Percentiles rank a stretch among this genome's conserved stretches.
phyloP scores from a whole-genome alignment of 768 basidiomycete species.

The Xerocomellus dryophilus region DNA sequence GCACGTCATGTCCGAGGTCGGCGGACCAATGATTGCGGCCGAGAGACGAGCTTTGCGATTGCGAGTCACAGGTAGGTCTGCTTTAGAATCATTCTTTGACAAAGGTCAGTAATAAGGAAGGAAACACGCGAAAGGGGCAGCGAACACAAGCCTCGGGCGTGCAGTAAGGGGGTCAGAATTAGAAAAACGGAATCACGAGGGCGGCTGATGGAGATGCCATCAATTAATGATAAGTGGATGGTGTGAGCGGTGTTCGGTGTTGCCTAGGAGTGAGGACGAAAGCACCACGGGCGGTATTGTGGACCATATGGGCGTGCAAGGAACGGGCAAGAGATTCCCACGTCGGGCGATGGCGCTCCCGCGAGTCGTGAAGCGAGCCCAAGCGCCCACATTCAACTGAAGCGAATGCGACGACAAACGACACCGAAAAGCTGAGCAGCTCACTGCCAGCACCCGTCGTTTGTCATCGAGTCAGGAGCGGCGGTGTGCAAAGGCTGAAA shows the following conservation, averaged over 20 bases:
- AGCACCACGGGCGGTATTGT: too few species aligned
- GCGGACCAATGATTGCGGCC: not conserved
- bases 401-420: not conserved
- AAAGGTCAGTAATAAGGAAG: not conserved
- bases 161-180: not conserved
- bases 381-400: not conserved
- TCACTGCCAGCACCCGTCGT: not conserved
- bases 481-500: not conserved
- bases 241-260: not conserved
- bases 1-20: not conserved
- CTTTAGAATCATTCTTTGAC: not conserved
- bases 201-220: not conserved
- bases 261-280: not conserved
- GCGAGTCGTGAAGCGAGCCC: too few species aligned
- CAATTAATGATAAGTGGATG: not conserved
- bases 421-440: not conserved
- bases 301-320: not conserved
- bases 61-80: not conserved
- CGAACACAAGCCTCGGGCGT: not conserved
- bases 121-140: not conserved
- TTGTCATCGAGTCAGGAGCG: not conserved
- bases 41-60: not conserved
- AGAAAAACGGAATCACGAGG: not conserved
- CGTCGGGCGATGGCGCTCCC: not conserved
- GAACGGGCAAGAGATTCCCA: not conserved